Percentiles rank a stretch among this genome's conserved stretches.
phyloP scores from a whole-genome alignment of 192 early-diverging fungal genomes.

The Haplosporangium gracile region DNA sequence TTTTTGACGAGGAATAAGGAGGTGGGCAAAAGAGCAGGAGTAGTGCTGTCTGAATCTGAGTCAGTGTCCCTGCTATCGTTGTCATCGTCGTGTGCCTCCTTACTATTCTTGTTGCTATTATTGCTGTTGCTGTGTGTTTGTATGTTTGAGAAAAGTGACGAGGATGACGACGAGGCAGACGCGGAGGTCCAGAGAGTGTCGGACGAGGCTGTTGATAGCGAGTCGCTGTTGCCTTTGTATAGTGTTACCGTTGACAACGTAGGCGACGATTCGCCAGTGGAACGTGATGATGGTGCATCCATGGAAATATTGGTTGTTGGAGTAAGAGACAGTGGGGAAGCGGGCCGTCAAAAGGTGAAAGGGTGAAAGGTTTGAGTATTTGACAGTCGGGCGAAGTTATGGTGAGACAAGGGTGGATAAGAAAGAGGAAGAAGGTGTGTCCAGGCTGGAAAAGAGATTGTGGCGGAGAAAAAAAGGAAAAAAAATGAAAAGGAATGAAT shows the following conservation, averaged over 20 bases:
- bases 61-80: neutral
- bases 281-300: neutral
- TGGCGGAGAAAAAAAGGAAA: neutral
- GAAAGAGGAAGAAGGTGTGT: neutral
- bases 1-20: neutral
- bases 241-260: neutral
- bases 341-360: neutral
- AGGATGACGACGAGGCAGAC: constrained; percentile 17
- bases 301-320: neutral
- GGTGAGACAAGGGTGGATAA: neutral
- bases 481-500: neutral
- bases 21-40: neutral
- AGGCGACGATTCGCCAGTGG: too few species aligned
- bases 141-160: neutral
- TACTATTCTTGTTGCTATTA: too few species aligned
- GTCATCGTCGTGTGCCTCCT: neutral
- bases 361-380: neutral
- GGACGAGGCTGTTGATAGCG: neutral
- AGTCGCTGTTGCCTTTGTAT: neutral
- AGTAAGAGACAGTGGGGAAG: neutral
- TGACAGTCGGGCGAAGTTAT: neutral
- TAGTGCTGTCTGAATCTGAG: neutral
- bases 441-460: neutral
- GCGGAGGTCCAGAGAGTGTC: constrained; percentile 18
- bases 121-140: neutral